phyloP scores from a whole-genome alignment of 2,329 filamentous ascomycete genomes.

The Chrysosporium queenslandicum region DNA sequence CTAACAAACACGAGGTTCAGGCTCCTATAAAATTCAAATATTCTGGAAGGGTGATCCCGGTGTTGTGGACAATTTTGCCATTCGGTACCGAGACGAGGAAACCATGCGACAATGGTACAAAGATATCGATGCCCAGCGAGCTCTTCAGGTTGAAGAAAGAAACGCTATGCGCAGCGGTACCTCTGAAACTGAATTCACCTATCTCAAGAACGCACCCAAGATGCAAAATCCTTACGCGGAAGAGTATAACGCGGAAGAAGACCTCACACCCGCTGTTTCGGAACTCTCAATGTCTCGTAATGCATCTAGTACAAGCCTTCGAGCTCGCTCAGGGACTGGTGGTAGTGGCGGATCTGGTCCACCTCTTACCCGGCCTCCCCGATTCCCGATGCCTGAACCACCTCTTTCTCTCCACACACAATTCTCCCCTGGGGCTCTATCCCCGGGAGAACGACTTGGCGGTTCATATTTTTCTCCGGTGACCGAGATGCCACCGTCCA shows the following conservation, averaged over 20 bases:
- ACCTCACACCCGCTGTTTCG: slow-evolving; percentile 33
- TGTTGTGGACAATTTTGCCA: slow-evolving; percentile 92
- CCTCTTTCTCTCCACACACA: slow-evolving; percentile 60
- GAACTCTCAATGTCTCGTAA: slow-evolving; percentile 53
- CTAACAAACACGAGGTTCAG: slow-evolving; percentile 36
- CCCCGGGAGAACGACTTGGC: slow-evolving; percentile 52
- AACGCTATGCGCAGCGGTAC: slow-evolving; percentile 45
- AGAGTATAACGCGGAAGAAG: slow-evolving; percentile 48
- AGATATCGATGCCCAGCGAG: slow-evolving; percentile 65
- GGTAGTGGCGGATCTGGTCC: slow-evolving; percentile 40
- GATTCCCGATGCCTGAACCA: slow-evolving; percentile 55
- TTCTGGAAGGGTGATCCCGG: slow-evolving; percentile 89
- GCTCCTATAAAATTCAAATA: slow-evolving; percentile 90
- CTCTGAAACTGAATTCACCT: slow-evolving; percentile 65
- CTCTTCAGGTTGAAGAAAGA: slow-evolving; percentile 45
- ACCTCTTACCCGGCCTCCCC: slow-evolving; percentile 49
- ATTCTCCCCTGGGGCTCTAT: slow-evolving; percentile 42
- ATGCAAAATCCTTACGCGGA: slow-evolving; percentile 75
- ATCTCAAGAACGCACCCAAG: slow-evolving; percentile 58
- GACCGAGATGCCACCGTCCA: slow-evolving; percentile 53
- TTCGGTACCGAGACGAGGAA: slow-evolving; percentile 86
- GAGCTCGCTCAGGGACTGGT: slow-evolving; percentile 64
- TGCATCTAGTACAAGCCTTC: slow-evolving; percentile 62
- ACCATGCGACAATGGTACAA: slow-evolving; percentile 85
- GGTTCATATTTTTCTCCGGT: slow-evolving; percentile 93